Conservation (phyloP, 768 basidiomycete genomes). For the Kwoniella newhampshirensis region DNA sequence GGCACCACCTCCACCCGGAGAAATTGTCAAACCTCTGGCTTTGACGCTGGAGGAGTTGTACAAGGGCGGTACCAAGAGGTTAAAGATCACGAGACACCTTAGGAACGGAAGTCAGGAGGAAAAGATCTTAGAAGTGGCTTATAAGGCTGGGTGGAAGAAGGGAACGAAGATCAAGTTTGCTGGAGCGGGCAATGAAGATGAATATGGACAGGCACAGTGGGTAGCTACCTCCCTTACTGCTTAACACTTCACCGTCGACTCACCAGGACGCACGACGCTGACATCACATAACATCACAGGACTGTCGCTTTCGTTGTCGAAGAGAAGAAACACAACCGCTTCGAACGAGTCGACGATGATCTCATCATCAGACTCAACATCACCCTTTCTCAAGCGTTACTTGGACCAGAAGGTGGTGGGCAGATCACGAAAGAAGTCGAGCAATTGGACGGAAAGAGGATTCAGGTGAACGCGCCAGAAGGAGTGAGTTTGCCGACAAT, state of each 20-base stretch:
- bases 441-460: conserved; percentile 73
- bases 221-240: conserved; percentile 68
- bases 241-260: conserved; percentile 51
- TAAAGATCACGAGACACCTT: conserved; percentile 77
- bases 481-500: conserved; percentile 41
- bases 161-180: conserved; percentile 94
- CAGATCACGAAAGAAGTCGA: conserved; percentile 65
- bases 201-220: conserved; percentile 50
- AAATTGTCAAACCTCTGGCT: conserved; percentile 79
- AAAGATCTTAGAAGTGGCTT: conserved; percentile 84
- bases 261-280: conserved; percentile 63
- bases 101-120: conserved; percentile 76
- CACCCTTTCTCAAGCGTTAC: conserved; percentile 78
- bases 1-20: conserved; percentile 49
- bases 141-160: conserved; percentile 85
- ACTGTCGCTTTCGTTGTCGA: conserved; percentile 92
- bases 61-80: conserved; percentile 76
- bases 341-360: conserved; percentile 79
- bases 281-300: conserved; percentile 56
- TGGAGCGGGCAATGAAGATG: conserved; percentile 63
- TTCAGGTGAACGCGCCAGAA: conserved; percentile 67
- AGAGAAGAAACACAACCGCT: conserved; percentile 80
- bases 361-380: conserved; percentile 63
- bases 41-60: conserved; percentile 84
- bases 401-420: conserved; percentile 59